Percentiles rank a stretch among this genome's conserved stretches.
phyloP scores from a whole-genome alignment of 441 rosid genomes.

The Pelargonium australe region DNA sequence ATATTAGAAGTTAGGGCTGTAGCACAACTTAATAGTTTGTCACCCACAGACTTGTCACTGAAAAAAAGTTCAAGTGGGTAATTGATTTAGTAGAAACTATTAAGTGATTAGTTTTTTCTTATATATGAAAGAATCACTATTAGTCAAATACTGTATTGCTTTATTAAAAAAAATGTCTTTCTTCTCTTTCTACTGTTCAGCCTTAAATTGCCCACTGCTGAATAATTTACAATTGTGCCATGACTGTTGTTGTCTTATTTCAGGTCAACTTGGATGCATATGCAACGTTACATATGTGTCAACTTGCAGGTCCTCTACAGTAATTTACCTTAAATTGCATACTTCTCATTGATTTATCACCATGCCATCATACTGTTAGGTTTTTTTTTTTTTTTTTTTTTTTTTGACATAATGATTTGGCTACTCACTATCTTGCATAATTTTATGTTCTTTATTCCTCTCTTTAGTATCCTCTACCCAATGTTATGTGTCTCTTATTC shows the following conservation, averaged over 20 bases:
- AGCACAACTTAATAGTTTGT: background rate
- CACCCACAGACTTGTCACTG: background rate
- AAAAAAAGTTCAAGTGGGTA: background rate
- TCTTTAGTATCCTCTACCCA: background rate
- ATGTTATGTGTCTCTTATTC: background rate
- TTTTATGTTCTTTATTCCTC: background rate
- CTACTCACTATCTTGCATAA: background rate
- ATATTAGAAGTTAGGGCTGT: background rate
- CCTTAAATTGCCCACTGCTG: background rate
- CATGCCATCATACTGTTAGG: background rate
- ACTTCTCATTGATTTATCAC: background rate
- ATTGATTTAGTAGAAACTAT: background rate
- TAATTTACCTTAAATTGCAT: conserved; percentile 4
- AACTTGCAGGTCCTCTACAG: conserved; percentile 62
- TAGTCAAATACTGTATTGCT: background rate
- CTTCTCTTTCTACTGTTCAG: too few species aligned
- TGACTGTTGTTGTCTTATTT: conserved; percentile 17
- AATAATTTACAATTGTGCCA: conserved; percentile 11
- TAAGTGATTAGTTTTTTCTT: background rate
- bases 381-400: background rate
- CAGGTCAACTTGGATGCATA: conserved; percentile 83
- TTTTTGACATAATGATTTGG: background rate
- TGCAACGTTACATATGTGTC: conserved; percentile 75
- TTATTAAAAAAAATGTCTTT: background rate
- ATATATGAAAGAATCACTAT: background rate